A percentile compares a stretch with the other conserved stretches of the same genome.
Evolutionary conservation across 768 basidiomycete genomes (phyloP).

Genomic region (Trametes elegans): DNA sequence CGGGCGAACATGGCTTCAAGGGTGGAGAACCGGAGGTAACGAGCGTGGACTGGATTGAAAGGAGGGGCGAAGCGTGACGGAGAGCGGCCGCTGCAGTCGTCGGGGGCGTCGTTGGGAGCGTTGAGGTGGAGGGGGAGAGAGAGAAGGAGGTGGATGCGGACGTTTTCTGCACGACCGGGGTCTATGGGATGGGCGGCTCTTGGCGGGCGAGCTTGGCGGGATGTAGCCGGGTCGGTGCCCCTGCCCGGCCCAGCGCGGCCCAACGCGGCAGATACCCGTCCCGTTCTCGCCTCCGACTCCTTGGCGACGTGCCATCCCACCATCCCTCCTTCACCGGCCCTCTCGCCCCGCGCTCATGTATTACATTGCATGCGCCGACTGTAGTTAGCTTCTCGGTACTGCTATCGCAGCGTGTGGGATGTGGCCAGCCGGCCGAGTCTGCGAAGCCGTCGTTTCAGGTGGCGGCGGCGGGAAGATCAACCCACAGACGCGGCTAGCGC

Average conservation of each 20-base stretch:
- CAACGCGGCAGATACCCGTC: too few species aligned
- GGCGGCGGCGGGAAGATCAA: too few species aligned
- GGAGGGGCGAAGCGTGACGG: slow-evolving; percentile 14
- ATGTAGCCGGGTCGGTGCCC: too few species aligned
- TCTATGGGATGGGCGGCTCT: slow-evolving; percentile 12
- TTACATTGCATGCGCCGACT: too few species aligned
- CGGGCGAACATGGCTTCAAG: slow-evolving; percentile 37
- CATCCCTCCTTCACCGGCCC: not conserved
- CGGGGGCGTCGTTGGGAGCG: slow-evolving; percentile 22
- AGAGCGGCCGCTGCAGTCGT: slow-evolving; percentile 21
- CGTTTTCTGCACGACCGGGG: not conserved
- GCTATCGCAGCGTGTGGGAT: too few species aligned
- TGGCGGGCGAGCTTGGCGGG: too few species aligned
- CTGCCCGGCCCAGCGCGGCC: too few species aligned
- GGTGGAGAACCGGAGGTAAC: slow-evolving; percentile 26
- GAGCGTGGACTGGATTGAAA: slow-evolving; percentile 22
- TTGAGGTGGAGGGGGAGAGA: slow-evolving; percentile 6
- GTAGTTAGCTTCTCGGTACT: too few species aligned
- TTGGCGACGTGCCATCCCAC: not conserved
- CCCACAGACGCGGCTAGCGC: not conserved
- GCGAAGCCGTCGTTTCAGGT: too few species aligned
- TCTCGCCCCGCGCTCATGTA: too few species aligned
- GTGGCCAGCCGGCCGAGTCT: too few species aligned
- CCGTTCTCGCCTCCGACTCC: too few species aligned
- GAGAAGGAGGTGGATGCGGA: not conserved